These are phyloP conservation scores for Gracilaria gracilis DNA, from an alignment of 23 red algal species.

Conservation along the genomic window DNA sequence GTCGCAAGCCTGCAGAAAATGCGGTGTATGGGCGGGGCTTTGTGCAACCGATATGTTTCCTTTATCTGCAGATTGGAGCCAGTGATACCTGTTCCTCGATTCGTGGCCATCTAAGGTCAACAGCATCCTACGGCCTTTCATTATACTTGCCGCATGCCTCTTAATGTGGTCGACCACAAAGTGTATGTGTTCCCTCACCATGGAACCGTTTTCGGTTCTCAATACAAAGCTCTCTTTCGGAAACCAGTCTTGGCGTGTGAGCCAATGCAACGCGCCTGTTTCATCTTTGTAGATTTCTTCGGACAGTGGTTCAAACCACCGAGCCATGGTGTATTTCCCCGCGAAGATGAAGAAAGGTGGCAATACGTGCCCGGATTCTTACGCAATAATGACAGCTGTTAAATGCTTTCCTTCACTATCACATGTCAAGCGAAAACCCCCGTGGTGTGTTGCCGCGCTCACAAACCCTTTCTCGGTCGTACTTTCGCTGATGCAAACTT, in stretches of 20 bases:
- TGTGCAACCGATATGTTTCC: not conserved
- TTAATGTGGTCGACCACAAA: not conserved
- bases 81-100: not conserved
- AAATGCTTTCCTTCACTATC: not conserved
- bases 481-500: not conserved
- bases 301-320: not conserved
- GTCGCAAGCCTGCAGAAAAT: conserved; percentile 18
- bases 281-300: not conserved
- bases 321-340: not conserved
- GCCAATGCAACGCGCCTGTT: not conserved
- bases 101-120: not conserved
- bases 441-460: not conserved
- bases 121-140: not conserved
- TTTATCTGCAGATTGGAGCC: too few species aligned
- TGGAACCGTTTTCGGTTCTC: not conserved
- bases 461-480: not conserved
- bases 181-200: not conserved
- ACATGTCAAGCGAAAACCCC: not conserved
- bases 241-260: not conserved
- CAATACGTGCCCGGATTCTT: not conserved
- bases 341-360: conserved; percentile 7
- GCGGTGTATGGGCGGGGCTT: not conserved
- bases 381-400: not conserved
- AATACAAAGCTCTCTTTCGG: not conserved
- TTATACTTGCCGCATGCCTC: not conserved